These are phyloP conservation scores for Talaromyces atroroseus DNA, from an alignment of 2,329 filamentous ascomycete genomes.

Conservation along the genomic window DNA sequence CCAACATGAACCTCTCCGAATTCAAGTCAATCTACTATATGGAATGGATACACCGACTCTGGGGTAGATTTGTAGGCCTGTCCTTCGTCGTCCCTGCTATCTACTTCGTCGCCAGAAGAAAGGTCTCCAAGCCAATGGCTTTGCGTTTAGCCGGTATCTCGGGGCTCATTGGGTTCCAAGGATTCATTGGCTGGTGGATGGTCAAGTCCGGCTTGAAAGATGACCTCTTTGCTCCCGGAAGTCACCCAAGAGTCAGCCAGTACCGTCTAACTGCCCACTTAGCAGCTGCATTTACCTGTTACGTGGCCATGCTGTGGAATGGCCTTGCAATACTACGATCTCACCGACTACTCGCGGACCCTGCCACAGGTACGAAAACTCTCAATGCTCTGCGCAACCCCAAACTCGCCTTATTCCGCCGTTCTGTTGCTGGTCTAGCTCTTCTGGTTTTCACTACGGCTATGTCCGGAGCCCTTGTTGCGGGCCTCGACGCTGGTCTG, in stretches of 20 bases:
- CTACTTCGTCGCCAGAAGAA: slow-evolving; percentile 78
- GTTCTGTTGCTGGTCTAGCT: slow-evolving; percentile 64
- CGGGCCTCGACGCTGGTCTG: slow-evolving; percentile 88
- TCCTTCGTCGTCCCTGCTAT: slow-evolving; percentile 81
- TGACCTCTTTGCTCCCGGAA: slow-evolving; percentile 86
- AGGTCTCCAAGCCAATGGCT: slow-evolving; percentile 74
- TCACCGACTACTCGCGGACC: slow-evolving; percentile 63
- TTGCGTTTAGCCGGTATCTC: slow-evolving; percentile 75
- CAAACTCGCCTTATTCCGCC: slow-evolving; percentile 66
- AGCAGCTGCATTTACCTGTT: slow-evolving; percentile 85
- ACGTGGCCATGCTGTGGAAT: slow-evolving; percentile 88
- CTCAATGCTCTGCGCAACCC: slow-evolving; percentile 61
- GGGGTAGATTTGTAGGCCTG: slow-evolving; percentile 86
- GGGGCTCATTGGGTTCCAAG: slow-evolving; percentile 86
- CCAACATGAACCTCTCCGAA: slow-evolving; percentile 84
- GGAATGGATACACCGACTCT: slow-evolving; percentile 95
- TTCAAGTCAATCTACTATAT: slow-evolving; percentile 99
- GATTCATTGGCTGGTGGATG: slow-evolving; percentile 99
- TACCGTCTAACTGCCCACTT: slow-evolving; percentile 89
- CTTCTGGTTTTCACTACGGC: slow-evolving; percentile 79
- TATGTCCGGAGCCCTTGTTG: slow-evolving; percentile 89
- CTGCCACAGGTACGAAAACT: slow-evolving; percentile 55
- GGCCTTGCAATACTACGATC: slow-evolving; percentile 79
- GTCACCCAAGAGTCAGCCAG: slow-evolving; percentile 87
- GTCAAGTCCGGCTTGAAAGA: slow-evolving; percentile 94